Conservation (phyloP, 2,329 filamentous ascomycete species). For the Claviceps pazoutovae region DNA sequence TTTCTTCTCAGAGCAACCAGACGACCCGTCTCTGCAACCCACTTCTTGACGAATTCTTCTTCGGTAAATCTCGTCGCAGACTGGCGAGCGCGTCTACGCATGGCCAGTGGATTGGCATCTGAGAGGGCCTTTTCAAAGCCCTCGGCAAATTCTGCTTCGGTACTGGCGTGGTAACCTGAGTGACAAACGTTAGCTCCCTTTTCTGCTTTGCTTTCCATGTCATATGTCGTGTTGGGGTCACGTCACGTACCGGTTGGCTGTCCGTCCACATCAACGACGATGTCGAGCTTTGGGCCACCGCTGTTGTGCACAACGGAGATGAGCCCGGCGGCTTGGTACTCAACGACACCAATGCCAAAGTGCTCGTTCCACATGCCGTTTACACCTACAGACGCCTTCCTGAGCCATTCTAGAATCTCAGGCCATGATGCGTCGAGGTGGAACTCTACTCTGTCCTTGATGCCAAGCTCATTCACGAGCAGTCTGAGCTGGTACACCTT, state of each 20-base stretch:
- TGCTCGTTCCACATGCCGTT: constrained; percentile 99
- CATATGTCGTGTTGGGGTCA: neutral
- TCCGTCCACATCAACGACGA: constrained; percentile 70
- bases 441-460: constrained; percentile 77
- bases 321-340: constrained; percentile 90
- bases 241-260: constrained; percentile 53
- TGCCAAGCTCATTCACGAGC: constrained; percentile 70
- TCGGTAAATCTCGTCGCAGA: constrained; percentile 82
- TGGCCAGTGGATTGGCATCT: constrained; percentile 56
- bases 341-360: constrained; percentile 95
- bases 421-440: constrained; percentile 83
- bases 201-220: neutral
- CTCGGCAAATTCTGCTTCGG: constrained; percentile 61
- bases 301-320: constrained; percentile 89
- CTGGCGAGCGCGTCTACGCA: constrained; percentile 60
- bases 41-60: constrained; percentile 66
- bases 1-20: constrained; percentile 39
- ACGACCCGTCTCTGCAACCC: constrained; percentile 61
- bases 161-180: constrained; percentile 72
- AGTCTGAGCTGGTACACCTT: constrained; percentile 80
- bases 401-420: constrained; percentile 67
- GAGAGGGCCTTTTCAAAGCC: constrained; percentile 67
- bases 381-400: constrained; percentile 67
- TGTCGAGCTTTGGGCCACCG: constrained; percentile 85
- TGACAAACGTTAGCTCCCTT: neutral